Evolutionary conservation across 176 grass and related monocot genomes (phyloP).

Genomic region (Musa schizocarpa): DNA sequence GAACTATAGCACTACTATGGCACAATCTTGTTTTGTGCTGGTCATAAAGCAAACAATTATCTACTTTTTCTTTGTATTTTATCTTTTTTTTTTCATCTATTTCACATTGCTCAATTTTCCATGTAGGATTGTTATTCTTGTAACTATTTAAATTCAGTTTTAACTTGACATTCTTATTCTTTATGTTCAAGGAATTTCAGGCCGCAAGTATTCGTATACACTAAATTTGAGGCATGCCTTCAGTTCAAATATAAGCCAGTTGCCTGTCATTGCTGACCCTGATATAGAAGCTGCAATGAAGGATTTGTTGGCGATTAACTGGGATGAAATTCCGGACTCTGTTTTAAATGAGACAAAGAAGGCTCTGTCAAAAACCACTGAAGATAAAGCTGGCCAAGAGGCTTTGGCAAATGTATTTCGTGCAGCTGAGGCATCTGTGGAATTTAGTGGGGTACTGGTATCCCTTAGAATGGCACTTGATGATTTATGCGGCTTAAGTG

Average conservation of each 20-base stretch:
- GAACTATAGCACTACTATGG: too few relatives aligned
- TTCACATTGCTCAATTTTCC: neutral
- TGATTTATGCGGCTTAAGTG: constrained; percentile 65
- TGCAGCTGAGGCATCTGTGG: constrained; percentile 73
- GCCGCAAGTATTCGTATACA: constrained; percentile 31
- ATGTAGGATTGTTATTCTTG: neutral
- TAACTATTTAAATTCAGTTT: neutral
- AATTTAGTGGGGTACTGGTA: constrained; percentile 68
- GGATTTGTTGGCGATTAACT: constrained; percentile 82
- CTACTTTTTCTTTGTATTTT: neutral
- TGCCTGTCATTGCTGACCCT: constrained; percentile 55
- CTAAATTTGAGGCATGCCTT: constrained; percentile 44
- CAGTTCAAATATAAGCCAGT: constrained; percentile 48
- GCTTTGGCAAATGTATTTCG: constrained; percentile 54
- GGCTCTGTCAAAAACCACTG: constrained; percentile 55
- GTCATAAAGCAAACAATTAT: neutral
- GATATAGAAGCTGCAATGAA: constrained; percentile 68
- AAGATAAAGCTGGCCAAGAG: constrained; percentile 54
- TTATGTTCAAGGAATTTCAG: constrained; percentile 24
- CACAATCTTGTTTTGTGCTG: too few relatives aligned
- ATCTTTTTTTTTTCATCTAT: neutral
- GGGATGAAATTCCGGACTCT: constrained; percentile 74
- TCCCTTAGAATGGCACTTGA: constrained; percentile 85
- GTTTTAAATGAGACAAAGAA: constrained; percentile 64
- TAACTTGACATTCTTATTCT: neutral